phyloP scores from a whole-genome alignment of 1,284 basidiomycete genomes.

The Cutaneotrichosporon spelunceum region DNA sequence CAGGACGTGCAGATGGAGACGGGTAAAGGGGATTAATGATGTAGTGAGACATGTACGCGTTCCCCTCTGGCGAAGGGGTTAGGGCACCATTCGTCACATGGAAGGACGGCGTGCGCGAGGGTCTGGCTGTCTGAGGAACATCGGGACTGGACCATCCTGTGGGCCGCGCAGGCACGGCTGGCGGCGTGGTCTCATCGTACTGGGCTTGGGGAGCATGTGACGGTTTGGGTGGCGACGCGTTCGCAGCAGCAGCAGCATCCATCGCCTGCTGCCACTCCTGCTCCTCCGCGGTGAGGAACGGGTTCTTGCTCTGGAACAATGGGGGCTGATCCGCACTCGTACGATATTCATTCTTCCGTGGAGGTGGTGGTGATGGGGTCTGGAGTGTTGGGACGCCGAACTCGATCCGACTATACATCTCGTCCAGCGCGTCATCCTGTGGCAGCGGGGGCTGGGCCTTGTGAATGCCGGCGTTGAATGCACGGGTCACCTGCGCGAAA shows the following conservation, averaged over 20 bases:
- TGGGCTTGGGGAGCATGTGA: not conserved
- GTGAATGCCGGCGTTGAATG: not conserved
- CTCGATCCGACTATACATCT: slow-evolving; percentile 19
- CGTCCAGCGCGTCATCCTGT: slow-evolving; percentile 10
- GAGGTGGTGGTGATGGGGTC: slow-evolving; percentile 22
- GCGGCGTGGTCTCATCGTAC: not conserved
- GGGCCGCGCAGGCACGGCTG: not conserved
- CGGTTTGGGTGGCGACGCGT: not conserved
- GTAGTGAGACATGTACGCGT: not conserved
- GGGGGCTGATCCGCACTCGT: not conserved
- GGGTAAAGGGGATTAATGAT: not conserved
- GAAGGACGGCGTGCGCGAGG: not conserved
- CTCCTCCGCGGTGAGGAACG: slow-evolving; percentile 62
- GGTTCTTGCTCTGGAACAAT: slow-evolving; percentile 43
- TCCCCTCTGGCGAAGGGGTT: slow-evolving; percentile 16
- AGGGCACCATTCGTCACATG: slow-evolving; percentile 2
- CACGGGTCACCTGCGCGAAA: not conserved
- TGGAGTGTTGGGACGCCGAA: slow-evolving; percentile 14
- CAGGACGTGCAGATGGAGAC: not conserved
- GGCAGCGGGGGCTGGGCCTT: not conserved
- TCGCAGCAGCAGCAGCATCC: not conserved
- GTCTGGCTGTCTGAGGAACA: not conserved
- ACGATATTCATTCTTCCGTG: slow-evolving; percentile 24
- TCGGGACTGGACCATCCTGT: not conserved
- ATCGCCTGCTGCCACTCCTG: slow-evolving; percentile 30